A percentile compares a stretch with the other conserved stretches of the same genome.
phyloP scores from a whole-genome alignment of 2,329 filamentous ascomycete species.

The Biscogniauxia mediterranea region DNA sequence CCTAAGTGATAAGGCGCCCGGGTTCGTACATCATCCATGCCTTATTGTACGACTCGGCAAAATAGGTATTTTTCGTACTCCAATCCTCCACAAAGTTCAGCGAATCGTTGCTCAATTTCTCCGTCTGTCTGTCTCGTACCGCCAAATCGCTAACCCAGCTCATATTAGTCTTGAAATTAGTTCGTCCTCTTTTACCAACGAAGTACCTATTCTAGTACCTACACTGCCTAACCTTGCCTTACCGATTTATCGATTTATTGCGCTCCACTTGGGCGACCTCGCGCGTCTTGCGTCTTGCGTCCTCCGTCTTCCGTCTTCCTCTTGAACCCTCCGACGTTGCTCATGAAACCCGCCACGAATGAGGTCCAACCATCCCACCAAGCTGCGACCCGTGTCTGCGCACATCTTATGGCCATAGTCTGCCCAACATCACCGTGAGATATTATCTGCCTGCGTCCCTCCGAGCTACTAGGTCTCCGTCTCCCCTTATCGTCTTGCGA shows the following conservation, averaged over 20 bases:
- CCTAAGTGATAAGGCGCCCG: no score
- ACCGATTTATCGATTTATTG: background rate
- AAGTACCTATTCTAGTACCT: background rate
- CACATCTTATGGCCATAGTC: constrained; percentile 14
- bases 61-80: background rate
- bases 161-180: background rate
- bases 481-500: constrained; percentile 13
- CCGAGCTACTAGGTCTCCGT: background rate
- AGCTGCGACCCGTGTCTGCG: constrained; percentile 8
- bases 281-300: background rate
- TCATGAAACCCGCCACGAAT: constrained; percentile 12
- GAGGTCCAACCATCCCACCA: constrained; percentile 15
- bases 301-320: background rate
- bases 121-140: no score
- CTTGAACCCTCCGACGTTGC: background rate
- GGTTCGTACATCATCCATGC: background rate
- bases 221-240: no score
- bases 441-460: background rate
- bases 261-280: background rate
- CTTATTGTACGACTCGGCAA: background rate
- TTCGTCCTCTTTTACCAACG: background rate
- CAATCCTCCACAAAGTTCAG: background rate
- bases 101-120: background rate
- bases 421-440: constrained; percentile 6
- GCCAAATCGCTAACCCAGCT: background rate